Conservation (phyloP, 331 rosid species). For the Malus hybrid region DNA sequence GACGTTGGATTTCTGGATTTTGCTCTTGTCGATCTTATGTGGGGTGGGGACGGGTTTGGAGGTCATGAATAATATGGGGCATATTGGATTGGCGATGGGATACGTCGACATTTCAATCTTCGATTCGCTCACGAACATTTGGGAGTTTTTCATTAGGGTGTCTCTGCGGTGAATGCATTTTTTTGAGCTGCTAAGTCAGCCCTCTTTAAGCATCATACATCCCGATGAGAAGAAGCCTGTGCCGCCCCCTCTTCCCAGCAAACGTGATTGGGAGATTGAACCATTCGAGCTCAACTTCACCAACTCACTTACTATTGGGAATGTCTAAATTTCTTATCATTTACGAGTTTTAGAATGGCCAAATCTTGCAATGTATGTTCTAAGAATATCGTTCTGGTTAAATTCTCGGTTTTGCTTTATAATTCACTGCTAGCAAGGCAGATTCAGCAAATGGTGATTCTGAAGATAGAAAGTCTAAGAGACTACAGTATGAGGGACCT, state of each 20-base stretch:
- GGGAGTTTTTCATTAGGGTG: slow-evolving; percentile 39
- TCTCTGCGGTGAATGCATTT: no score
- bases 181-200: no score
- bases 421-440: background rate
- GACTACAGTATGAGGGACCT: slow-evolving; percentile 83
- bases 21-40: slow-evolving; percentile 68
- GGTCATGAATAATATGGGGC: slow-evolving; percentile 74
- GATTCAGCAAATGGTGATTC: slow-evolving; percentile 43
- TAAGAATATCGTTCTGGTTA: background rate
- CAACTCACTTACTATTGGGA: slow-evolving; percentile 62
- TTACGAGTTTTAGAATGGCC: background rate
- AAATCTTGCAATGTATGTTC: background rate
- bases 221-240: slow-evolving; percentile 35
- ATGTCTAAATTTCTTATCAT: slow-evolving; percentile 41
- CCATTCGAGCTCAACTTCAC: slow-evolving; percentile 91
- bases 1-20: slow-evolving; percentile 70
- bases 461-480: slow-evolving; percentile 82
- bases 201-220: no score
- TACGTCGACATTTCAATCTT: slow-evolving; percentile 62
- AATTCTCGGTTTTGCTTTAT: background rate
- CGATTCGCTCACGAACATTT: slow-evolving; percentile 58
- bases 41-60: slow-evolving; percentile 86
- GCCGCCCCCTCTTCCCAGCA: slow-evolving; percentile 82
- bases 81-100: slow-evolving; percentile 73
- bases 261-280: slow-evolving; percentile 98